Base-by-base conservation (phyloP, 2,329 filamentous ascomycete genomes). In the Nannizzia gypsea region DNA sequence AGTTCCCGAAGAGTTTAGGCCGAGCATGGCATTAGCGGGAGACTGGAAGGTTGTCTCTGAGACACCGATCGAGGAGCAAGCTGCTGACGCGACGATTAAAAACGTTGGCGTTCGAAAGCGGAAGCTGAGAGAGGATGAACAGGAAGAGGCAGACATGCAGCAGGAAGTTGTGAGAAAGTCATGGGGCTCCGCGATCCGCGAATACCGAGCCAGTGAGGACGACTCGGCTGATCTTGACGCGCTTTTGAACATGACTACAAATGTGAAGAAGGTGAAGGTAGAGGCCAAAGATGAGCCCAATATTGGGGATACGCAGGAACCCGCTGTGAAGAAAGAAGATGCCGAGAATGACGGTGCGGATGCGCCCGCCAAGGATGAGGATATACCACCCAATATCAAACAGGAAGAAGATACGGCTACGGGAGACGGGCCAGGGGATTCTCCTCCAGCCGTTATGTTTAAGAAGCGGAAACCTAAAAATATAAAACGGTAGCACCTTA, bases 1-100 rank as follows among this genome's bases (percentile, higher is more conserved):
- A 54, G 82, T 97, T 59, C 93, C 93, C 0, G 85, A 89, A 50
- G 85, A 88, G 64, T 84, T 89, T 60, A 80, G 89, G 61, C 79
- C 81, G 1, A 89, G 93, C 62, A 84, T 96, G 83, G 90, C 91
- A 3, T 84, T 96, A 77, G 85, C 87, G 3, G 90, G 93, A 34
- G 88, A 95, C 58, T 99, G 92, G 92, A 84, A 89, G 61, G 83
- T 81, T 4, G 82, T 89, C 44, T 79, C 83, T 50, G 78, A 77
- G 64, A 74, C 66, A 31, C 66, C 67, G 22, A 68, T 75, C 40
- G 62, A 62, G 31, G 42, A 63, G 20, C 62, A 67, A 26, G 76
- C 78, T 9, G 71, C 72, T 13, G 71, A 66, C 34, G 65, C 66
- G 22, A 75, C 78, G 20, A 74, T 75, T 4, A 72, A 72, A 36